Evolutionary conservation across 768 basidiomycete species (phyloP), one percentile per base, ranked within the genome.

Genomic region (Suillus sp.): DNA sequence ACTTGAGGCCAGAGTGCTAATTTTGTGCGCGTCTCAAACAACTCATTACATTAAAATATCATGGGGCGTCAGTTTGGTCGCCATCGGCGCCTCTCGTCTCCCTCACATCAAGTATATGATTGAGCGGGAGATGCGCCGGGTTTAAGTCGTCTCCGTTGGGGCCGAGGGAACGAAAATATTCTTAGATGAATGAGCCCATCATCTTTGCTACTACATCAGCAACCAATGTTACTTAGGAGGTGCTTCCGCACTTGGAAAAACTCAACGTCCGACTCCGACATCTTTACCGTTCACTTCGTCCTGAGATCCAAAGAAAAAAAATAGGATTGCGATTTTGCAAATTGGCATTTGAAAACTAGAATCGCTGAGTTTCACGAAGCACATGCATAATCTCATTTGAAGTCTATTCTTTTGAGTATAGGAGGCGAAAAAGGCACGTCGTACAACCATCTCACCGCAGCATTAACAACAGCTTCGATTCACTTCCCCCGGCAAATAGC

Each of bases 401-500:
- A 57, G 56, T 57, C 8, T 18, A 34, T 20, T 57, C 18, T 57
- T 9, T 57, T 27, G 9, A 27, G 40, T 18, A 40, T 42, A 57
- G 56, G 37, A 57, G 38, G 56, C 27, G 18, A 40, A 42, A 34
- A 30, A 27, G 56, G 38, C 56, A 57, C 56, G 27, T 57, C 56
- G 27, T 20, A 4, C 25, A 13, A 10, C 22, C 55, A 56, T 56
- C 35, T 38, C 22, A 53, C 35, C 35, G 55, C 55, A 57, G 37
- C 56, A 57, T 38, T 30, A 57, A 57, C 38, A 25, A 57, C 55
- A 13, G 56, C 56, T n/a, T 57, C 38, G 20, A 27, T 25, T 56
- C 6, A 56, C 55, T 57, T 57, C 38, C 56, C 56, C 35, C 56
- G 56, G 40, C 56, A 57, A 42, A 57, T 57, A 38, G 56, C 56